These are phyloP conservation scores for Diaporthe australafricana DNA, from an alignment of 2,329 filamentous ascomycete genomes.

Conservation along the genomic window DNA sequence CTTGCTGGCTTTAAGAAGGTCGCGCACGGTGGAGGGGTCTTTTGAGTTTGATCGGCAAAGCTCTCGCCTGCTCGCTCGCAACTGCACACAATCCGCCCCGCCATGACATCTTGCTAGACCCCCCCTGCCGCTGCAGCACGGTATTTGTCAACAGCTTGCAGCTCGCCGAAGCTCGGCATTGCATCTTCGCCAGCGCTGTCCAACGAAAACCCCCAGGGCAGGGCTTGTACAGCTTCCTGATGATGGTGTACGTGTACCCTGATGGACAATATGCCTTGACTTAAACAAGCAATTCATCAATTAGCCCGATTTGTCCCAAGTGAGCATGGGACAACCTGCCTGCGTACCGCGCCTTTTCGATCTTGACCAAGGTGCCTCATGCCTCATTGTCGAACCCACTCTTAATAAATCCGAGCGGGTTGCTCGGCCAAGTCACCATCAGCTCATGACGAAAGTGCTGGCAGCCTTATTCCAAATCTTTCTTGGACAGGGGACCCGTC, in stretches of 20 bases:
- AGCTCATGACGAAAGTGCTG: not conserved
- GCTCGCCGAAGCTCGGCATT: constrained; percentile 18
- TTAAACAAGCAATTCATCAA: not conserved
- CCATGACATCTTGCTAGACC: constrained; percentile 29
- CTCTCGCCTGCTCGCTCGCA: not conserved
- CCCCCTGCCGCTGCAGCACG: not conserved
- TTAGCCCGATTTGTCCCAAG: not conserved
- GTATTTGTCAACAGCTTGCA: constrained; percentile 30
- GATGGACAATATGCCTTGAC: constrained; percentile 1
- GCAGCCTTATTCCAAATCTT: constrained; percentile 1
- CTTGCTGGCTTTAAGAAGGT: not conserved
- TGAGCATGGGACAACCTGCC: not conserved
- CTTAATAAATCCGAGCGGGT: constrained; percentile 13
- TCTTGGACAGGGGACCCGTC: not conserved
- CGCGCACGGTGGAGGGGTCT: constrained; percentile 28
- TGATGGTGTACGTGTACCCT: not conserved
- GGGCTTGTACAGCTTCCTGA: not conserved
- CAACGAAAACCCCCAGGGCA: not conserved
- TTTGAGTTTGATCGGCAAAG: constrained; percentile 30
- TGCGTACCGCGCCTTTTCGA: not conserved
- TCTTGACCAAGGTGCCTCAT: too few species aligned
- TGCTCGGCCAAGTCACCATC: not conserved
- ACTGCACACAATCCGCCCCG: constrained; percentile 13
- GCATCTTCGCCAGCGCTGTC: not conserved
- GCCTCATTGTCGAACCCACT: not conserved